Conservation (phyloP, 1,284 basidiomycete species). For the Ganoderma lucidum region DNA sequence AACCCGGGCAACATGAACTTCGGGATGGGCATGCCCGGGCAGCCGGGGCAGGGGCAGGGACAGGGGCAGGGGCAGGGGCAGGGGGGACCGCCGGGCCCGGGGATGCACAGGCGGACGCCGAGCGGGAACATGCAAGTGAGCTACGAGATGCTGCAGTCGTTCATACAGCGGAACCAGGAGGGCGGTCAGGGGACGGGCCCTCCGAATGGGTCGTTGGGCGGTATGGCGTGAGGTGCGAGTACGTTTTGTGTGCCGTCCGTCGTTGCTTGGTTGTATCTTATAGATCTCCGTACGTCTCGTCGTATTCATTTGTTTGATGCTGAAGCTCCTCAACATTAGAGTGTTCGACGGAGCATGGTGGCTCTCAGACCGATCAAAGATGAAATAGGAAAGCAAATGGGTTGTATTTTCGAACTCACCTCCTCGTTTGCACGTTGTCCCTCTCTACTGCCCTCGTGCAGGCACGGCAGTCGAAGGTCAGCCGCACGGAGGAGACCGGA, state of each 20-base stretch:
- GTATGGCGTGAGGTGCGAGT: constrained; percentile 16
- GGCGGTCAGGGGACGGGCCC: constrained; percentile 15
- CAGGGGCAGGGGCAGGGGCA: constrained; percentile 15
- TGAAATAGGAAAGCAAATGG: background rate
- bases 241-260: background rate
- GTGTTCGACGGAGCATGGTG: background rate
- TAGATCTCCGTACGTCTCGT: background rate
- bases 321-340: background rate
- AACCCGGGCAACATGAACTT: constrained; percentile 16
- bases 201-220: constrained; percentile 23
- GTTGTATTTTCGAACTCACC: background rate
- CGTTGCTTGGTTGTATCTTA: background rate
- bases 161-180: constrained; percentile 58
- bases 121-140: constrained; percentile 43
- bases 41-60: constrained; percentile 3
- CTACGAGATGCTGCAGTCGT: constrained; percentile 67
- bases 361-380: background rate
- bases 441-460: background rate
- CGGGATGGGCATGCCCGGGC: constrained; percentile 23
- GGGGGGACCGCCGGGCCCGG: background rate
- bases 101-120: constrained; percentile 36
- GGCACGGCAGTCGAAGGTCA: background rate
- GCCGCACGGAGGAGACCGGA: background rate
- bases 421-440: background rate
- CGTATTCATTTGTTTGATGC: background rate